A percentile compares a stretch with the other conserved stretches of the same genome.
These are phyloP conservation scores for Linum tenue DNA, from an alignment of 345 rosid species.

Conservation along the genomic window DNA sequence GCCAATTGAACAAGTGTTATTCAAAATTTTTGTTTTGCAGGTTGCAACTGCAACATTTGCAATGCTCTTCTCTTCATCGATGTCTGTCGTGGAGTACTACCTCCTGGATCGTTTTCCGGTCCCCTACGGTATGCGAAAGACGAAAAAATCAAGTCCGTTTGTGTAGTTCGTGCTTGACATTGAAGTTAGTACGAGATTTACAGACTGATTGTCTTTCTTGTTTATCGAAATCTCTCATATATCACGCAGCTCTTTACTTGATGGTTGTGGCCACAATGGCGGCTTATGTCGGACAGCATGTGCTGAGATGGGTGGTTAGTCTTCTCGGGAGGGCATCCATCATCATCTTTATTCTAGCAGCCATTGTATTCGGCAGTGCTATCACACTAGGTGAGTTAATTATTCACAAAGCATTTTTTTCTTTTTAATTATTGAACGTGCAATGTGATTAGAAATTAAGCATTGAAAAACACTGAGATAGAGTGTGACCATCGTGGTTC, in stretches of 20 bases:
- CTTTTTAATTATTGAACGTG: no score
- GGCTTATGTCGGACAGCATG: slow-evolving; percentile 2
- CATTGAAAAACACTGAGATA: no score
- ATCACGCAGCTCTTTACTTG: slow-evolving; percentile 3
- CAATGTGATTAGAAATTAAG: no score
- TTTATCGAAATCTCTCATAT: no score
- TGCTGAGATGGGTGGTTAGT: background rate
- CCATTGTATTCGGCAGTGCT: slow-evolving; percentile 1
- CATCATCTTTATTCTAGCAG: slow-evolving; percentile 5
- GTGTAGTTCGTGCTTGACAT: no score
- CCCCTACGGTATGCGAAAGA: background rate
- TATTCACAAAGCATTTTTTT: no score
- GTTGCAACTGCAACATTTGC: slow-evolving; percentile 5
- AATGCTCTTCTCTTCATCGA: slow-evolving; percentile 4
- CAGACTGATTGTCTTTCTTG: no score
- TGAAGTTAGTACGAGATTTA: no score
- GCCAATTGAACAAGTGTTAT: background rate
- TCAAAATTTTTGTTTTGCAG: slow-evolving; percentile 6
- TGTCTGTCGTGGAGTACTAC: slow-evolving; percentile 7
- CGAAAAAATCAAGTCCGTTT: no score
- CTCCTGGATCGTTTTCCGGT: slow-evolving; percentile 2
- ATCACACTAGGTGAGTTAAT: slow-evolving; percentile 2
- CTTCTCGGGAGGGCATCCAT: slow-evolving; percentile 1
- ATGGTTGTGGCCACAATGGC: background rate
- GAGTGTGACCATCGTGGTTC: no score